Percentiles rank a stretch among this genome's conserved stretches.
phyloP scores from a whole-genome alignment of 305 asterid genomes.

The Fraxinus paxiana region DNA sequence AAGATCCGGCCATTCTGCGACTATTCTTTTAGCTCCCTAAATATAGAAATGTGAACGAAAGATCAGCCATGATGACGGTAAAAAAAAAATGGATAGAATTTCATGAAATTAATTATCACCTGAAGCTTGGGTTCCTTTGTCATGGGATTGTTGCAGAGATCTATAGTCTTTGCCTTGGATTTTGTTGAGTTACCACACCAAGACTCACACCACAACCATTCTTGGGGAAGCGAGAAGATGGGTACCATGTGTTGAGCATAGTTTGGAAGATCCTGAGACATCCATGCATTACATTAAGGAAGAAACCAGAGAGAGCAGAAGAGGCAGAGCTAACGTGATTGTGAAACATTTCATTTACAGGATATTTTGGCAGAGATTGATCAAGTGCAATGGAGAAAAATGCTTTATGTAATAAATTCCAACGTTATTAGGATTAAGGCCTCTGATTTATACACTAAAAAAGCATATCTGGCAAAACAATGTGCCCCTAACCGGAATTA shows the following conservation, averaged over 20 bases:
- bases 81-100: not conserved
- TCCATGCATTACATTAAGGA: slow-evolving; percentile 16
- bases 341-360: not conserved
- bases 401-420: not conserved
- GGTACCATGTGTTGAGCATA: slow-evolving; percentile 97
- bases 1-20: slow-evolving; percentile 93
- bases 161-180: slow-evolving; percentile 89
- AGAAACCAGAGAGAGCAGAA: not conserved
- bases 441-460: not conserved
- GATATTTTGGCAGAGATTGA: not conserved
- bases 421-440: not conserved
- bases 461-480: not conserved
- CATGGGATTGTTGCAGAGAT: slow-evolving; percentile 98
- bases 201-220: slow-evolving; percentile 99
- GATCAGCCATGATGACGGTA: not conserved
- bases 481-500: not conserved
- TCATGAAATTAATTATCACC: slow-evolving; percentile 34
- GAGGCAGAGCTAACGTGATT: not conserved
- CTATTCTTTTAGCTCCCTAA: slow-evolving; percentile 94
- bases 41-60: not conserved
- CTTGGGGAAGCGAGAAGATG: slow-evolving; percentile 94
- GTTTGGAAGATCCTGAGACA: slow-evolving; percentile 88
- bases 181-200: slow-evolving; percentile 95
- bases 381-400: not conserved
- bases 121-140: slow-evolving; percentile 98